Conservation (phyloP, 2,329 filamentous ascomycete genomes). For the Escovopsis sp. region DNA sequence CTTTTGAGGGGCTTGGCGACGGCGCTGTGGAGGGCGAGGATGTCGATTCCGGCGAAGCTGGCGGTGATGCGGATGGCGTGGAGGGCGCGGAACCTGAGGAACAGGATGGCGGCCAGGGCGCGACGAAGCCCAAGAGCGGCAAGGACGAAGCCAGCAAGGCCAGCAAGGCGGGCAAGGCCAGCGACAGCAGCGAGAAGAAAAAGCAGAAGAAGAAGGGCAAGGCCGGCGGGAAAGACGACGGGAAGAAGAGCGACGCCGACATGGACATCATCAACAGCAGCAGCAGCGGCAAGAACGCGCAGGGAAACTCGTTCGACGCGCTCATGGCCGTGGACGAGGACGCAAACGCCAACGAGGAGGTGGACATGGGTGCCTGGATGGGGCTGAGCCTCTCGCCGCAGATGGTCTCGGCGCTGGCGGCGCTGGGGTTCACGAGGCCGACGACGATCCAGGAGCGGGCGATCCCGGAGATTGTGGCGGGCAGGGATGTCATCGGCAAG, state of each 20-base stretch:
- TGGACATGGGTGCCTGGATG: conserved; percentile 63
- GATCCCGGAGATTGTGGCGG: conserved; percentile 69
- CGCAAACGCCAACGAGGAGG: conserved; percentile 41
- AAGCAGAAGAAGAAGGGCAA: conserved; percentile 5
- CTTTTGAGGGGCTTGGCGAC: conserved; percentile 54
- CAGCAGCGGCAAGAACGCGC: conserved; percentile 10
- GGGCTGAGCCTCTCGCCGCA: conserved; percentile 57
- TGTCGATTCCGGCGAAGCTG: conserved; percentile 19
- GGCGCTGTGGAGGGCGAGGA: conserved; percentile 17
- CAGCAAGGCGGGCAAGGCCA: conserved; percentile 8
- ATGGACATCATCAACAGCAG: too few relatives aligned
- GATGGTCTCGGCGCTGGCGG: conserved; percentile 59
- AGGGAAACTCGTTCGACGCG: conserved; percentile 37
- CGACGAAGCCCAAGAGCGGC: conserved; percentile 8
- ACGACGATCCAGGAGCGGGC: conserved; percentile 67
- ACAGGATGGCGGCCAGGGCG: conserved; percentile 17
- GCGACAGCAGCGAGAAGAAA: too few relatives aligned
- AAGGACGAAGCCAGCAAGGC: conserved; percentile 18
- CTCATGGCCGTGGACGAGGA: conserved; percentile 38
- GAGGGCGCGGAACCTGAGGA: conserved; percentile 15
- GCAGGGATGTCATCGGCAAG: conserved; percentile 89
- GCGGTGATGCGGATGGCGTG: conserved; percentile 17
- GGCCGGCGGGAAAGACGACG: too few relatives aligned
- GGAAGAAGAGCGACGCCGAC: too few relatives aligned
- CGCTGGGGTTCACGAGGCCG: conserved; percentile 65